phyloP scores from a whole-genome alignment of 306 rosid species.

The Malus sieversii region DNA sequence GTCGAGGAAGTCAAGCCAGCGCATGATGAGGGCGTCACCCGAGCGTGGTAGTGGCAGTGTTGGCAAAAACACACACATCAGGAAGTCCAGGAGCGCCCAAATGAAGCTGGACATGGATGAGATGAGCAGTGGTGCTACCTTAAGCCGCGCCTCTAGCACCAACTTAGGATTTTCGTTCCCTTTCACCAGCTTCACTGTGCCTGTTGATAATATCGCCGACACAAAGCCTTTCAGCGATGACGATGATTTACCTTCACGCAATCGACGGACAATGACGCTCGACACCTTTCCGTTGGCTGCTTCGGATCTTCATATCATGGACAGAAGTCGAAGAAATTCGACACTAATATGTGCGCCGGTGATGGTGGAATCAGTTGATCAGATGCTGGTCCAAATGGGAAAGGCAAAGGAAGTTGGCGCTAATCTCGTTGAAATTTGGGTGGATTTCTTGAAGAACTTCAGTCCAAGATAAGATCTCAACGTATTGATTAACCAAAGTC shows the following conservation, averaged over 20 bases:
- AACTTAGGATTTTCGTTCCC: constrained; percentile 91
- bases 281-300: too few relatives aligned
- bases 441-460: too few relatives aligned
- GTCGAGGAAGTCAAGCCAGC: constrained; percentile 72
- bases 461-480: too few relatives aligned
- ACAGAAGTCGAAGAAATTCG: too few relatives aligned
- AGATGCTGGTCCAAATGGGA: too few relatives aligned
- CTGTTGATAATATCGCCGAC: constrained; percentile 76
- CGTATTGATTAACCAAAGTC: too few relatives aligned
- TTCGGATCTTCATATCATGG: too few relatives aligned
- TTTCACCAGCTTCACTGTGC: constrained; percentile 81
- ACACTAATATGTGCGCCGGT: too few relatives aligned
- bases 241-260: constrained; percentile 42
- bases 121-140: constrained; percentile 65
- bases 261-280: too few relatives aligned
- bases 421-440: too few relatives aligned
- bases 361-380: too few relatives aligned
- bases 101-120: constrained; percentile 73
- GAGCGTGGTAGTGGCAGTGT: constrained; percentile 30
- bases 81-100: constrained; percentile 86
- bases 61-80: constrained; percentile 63
- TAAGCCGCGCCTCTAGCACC: constrained; percentile 95
- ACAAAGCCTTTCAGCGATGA: constrained; percentile 88
- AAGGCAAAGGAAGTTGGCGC: too few relatives aligned
- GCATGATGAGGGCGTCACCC: constrained; percentile 24